Evolutionary conservation across 2,329 filamentous ascomycete genomes (phyloP).

Genomic region (Exophiala calicioides): DNA sequence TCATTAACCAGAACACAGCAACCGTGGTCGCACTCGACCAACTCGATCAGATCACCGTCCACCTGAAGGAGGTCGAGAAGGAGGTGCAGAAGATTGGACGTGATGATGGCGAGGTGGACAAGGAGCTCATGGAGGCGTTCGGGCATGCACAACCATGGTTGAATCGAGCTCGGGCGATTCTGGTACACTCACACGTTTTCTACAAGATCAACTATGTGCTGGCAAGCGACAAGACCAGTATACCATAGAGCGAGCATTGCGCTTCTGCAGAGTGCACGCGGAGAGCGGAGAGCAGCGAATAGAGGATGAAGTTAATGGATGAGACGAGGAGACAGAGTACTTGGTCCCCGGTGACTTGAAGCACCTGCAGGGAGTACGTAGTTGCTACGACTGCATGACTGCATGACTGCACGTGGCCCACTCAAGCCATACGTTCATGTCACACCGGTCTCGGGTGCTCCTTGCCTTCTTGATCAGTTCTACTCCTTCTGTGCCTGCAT

Average conservation of each 20-base stretch:
- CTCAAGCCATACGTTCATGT: too few relatives aligned
- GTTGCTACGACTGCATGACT: too few relatives aligned
- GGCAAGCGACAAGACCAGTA: slow-evolving; percentile 13
- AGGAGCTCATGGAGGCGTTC: slow-evolving; percentile 15
- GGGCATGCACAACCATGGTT: slow-evolving; percentile 19
- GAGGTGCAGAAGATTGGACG: slow-evolving; percentile 14
- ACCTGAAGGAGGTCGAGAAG: slow-evolving; percentile 16
- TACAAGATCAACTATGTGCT: slow-evolving; percentile 31
- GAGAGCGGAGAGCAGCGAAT: too few relatives aligned
- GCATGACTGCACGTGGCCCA: too few relatives aligned
- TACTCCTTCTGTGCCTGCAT: too few relatives aligned
- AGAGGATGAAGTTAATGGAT: too few relatives aligned
- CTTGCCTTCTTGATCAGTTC: too few relatives aligned
- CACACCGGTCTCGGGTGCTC: too few relatives aligned
- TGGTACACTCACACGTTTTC: slow-evolving; percentile 24
- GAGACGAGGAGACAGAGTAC: too few relatives aligned
- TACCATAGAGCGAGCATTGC: background rate
- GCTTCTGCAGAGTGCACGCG: too few relatives aligned
- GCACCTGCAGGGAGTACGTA: too few relatives aligned
- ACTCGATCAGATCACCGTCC: slow-evolving; percentile 17
- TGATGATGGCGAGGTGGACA: slow-evolving; percentile 13
- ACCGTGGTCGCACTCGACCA: slow-evolving; percentile 19
- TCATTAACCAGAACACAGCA: slow-evolving; percentile 22
- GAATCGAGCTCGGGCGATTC: slow-evolving; percentile 12
- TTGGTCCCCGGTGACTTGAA: too few relatives aligned